phyloP scores from a whole-genome alignment of 2,329 filamentous ascomycete genomes.

The Trichoderma sp. region DNA sequence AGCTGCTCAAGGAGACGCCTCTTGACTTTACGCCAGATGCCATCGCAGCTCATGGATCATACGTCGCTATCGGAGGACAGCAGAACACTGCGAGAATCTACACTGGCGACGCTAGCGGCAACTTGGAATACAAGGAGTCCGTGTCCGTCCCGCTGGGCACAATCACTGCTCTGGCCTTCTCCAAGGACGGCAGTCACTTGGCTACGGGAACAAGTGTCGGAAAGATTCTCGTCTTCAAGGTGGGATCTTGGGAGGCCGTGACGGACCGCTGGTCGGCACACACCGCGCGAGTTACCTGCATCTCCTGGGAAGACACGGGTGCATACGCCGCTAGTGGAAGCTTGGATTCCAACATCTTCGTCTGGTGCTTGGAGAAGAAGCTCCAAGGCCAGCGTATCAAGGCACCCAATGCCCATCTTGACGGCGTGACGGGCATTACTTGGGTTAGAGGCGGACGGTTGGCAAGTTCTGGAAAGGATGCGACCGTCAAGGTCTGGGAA shows the following conservation, averaged over 20 bases:
- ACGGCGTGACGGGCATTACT: conserved; percentile 84
- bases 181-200: conserved; percentile 71
- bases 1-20: conserved; percentile 59
- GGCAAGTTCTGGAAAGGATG: conserved; percentile 82
- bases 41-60: conserved; percentile 67
- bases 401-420: conserved; percentile 88
- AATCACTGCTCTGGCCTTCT: conserved; percentile 83
- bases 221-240: conserved; percentile 79
- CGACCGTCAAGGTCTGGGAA: conserved; percentile 84
- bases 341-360: conserved; percentile 87
- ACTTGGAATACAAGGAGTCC: conserved; percentile 55
- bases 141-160: conserved; percentile 69
- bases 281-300: conserved; percentile 57
- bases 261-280: conserved; percentile 72
- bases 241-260: conserved; percentile 65
- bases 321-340: conserved; percentile 81
- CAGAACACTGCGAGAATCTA: conserved; percentile 77
- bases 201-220: conserved; percentile 82
- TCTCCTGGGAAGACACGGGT: conserved; percentile 75
- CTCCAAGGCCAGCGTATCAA: conserved; percentile 84
- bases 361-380: conserved; percentile 80
- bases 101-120: conserved; percentile 53
- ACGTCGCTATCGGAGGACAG: conserved; percentile 75
- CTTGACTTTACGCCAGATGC: conserved; percentile 67
- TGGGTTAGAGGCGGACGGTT: conserved; percentile 75